These are phyloP conservation scores for Margaritispora aquatica DNA, from an alignment of 495 filamentous ascomycete species.

Conservation along the genomic window DNA sequence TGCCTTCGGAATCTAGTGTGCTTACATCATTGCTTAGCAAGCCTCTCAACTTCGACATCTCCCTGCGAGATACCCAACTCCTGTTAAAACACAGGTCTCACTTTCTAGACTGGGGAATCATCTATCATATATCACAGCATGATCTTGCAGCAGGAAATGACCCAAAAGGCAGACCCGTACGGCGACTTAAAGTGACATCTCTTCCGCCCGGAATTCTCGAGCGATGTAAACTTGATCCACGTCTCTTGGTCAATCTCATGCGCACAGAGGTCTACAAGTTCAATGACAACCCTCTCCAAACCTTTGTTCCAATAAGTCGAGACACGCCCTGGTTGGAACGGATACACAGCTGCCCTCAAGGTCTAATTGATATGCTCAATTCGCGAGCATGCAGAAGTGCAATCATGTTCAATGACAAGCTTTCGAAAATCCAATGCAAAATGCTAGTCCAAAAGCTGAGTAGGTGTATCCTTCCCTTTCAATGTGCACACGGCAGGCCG, in stretches of 20 bases:
- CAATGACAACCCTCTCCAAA: slow-evolving; percentile 27
- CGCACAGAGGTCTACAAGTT: slow-evolving; percentile 66
- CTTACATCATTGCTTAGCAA: slow-evolving; percentile 34
- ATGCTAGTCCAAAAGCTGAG: slow-evolving; percentile 56
- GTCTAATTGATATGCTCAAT: slow-evolving; percentile 82
- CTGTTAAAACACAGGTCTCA: slow-evolving; percentile 46
- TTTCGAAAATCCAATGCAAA: slow-evolving; percentile 60
- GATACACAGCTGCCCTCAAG: slow-evolving; percentile 62
- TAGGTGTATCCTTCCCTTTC: slow-evolving; percentile 77
- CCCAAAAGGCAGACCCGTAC: slow-evolving; percentile 37
- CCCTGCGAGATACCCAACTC: slow-evolving; percentile 47
- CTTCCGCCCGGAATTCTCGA: slow-evolving; percentile 69
- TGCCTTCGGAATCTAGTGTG: slow-evolving; percentile 53
- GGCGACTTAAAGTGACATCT: slow-evolving; percentile 16
- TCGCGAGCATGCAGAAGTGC: slow-evolving; percentile 85
- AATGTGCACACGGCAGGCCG: slow-evolving; percentile 83
- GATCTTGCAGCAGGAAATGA: not conserved
- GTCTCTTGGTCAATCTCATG: slow-evolving; percentile 61
- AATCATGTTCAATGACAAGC: slow-evolving; percentile 92
- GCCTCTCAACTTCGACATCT: slow-evolving; percentile 56
- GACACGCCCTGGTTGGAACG: slow-evolving; percentile 17
- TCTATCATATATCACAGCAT: slow-evolving; percentile 39
- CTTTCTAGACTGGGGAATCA: slow-evolving; percentile 68
- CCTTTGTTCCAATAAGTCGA: too few relatives aligned
- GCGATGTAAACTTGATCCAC: slow-evolving; percentile 65